Percentiles rank a stretch among this genome's conserved stretches.
Evolutionary conservation across 352 stramenopile genomes (phyloP).

Genomic region (Blastocystis sp.): DNA sequence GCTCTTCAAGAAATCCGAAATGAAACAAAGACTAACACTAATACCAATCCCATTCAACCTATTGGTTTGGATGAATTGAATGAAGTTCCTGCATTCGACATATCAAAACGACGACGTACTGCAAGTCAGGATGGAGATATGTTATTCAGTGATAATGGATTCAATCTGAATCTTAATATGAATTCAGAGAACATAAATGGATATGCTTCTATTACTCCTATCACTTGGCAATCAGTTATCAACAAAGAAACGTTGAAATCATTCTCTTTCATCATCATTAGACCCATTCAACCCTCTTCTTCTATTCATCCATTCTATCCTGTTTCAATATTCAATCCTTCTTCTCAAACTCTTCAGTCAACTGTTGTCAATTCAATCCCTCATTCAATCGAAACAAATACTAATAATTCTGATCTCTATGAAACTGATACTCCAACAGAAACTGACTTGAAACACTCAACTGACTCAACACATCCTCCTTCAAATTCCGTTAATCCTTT

Average conservation of each 20-base stretch:
- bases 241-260: neutral
- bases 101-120: neutral
- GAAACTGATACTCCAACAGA: too few relatives aligned
- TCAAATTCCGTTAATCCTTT: too few relatives aligned
- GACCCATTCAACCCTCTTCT: too few relatives aligned
- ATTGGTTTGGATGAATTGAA: neutral
- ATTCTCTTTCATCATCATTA: too few relatives aligned
- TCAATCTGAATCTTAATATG: conserved; percentile 4
- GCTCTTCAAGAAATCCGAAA: conserved; percentile 23
- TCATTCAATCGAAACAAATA: too few relatives aligned
- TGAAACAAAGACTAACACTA: neutral
- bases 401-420: too few relatives aligned
- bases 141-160: neutral
- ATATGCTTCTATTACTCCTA: neutral
- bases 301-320: too few relatives aligned
- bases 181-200: neutral
- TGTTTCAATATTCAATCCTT: too few relatives aligned
- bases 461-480: too few relatives aligned
- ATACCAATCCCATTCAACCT: neutral
- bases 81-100: neutral
- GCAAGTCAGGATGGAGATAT: conserved; percentile 28
- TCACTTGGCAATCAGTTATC: neutral
- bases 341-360: too few relatives aligned
- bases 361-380: too few relatives aligned
- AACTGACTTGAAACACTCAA: too few relatives aligned